A percentile compares a stretch with the other conserved stretches of the same genome.
phyloP scores from a whole-genome alignment of 768 basidiomycete species.

The Podaxis sp. region DNA sequence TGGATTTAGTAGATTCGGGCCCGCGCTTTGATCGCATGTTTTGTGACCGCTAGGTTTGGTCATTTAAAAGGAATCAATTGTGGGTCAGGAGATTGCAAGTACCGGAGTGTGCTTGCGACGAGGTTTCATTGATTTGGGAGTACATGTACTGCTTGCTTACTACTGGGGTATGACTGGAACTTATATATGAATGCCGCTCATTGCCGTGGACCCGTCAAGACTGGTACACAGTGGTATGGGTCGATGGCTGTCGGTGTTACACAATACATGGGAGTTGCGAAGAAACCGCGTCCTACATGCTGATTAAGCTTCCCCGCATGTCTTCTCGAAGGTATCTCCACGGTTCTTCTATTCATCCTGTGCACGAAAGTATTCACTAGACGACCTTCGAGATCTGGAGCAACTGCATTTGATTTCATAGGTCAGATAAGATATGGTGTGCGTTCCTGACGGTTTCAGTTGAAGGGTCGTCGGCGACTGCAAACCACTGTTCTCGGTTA shows the following conservation, averaged over 20 bases:
- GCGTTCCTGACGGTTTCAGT: conserved; percentile 3
- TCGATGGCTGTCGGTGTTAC: neutral
- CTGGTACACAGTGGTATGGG: neutral
- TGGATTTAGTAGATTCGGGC: neutral
- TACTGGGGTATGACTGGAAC: neutral
- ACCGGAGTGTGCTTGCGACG: neutral
- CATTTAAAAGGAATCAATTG: neutral
- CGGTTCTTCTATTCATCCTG: neutral
- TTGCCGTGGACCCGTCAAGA: neutral
- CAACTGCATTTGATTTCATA: neutral
- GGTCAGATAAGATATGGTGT: neutral
- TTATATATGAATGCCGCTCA: neutral
- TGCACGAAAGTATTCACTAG: neutral
- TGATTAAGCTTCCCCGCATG: neutral
- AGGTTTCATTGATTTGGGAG: neutral
- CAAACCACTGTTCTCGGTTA: neutral
- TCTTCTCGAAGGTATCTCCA: neutral
- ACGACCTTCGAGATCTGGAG: neutral
- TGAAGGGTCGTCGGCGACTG: neutral
- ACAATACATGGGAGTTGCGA: neutral
- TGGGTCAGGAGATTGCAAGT: neutral
- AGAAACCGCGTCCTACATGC: neutral
- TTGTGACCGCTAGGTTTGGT: neutral
- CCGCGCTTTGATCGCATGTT: conserved; percentile 14
- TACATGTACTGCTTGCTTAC: neutral